Evolutionary conservation across 225 moss, liverwort and hornwort genomes (phyloP).

Genomic region (Rhytidiadelphus loreus): DNA sequence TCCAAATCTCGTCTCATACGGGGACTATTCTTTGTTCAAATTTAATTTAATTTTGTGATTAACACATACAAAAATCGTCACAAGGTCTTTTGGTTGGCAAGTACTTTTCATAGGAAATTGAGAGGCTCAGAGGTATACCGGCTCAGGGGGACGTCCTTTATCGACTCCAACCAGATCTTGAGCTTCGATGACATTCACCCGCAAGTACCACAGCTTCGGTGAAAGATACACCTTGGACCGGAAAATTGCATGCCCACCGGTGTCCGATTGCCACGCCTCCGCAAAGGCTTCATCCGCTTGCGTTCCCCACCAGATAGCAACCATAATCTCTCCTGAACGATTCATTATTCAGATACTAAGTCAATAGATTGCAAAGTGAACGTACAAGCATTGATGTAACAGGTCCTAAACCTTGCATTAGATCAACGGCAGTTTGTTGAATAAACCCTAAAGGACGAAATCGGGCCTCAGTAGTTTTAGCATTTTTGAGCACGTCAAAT

Average conservation of each 20-base stretch:
- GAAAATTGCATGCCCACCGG: conserved; percentile 73
- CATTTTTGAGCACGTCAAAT: not conserved
- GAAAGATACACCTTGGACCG: conserved; percentile 82
- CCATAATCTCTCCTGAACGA: conserved; percentile 70
- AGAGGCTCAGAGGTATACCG: conserved; percentile 16
- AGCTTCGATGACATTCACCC: conserved; percentile 83
- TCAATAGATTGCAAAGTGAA: not conserved
- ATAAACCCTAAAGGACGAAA: not conserved
- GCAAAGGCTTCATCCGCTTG: conserved; percentile 92
- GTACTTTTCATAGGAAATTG: not conserved
- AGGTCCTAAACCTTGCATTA: not conserved
- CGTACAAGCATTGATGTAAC: not conserved
- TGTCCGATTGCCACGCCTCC: conserved; percentile 96
- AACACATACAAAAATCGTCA: not conserved
- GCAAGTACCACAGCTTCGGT: conserved; percentile 86
- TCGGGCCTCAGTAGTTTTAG: not conserved
- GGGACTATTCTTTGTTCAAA: too few relatives aligned
- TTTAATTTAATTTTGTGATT: not conserved
- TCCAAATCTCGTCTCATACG: not conserved
- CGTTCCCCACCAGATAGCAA: conserved; percentile 91
- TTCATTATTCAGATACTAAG: not conserved
- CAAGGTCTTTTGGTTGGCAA: not conserved
- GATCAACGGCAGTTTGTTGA: not conserved
- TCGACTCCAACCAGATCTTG: conserved; percentile 64
- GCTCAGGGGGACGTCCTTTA: conserved; percentile 65